Percentiles rank a stretch among this genome's conserved stretches.
phyloP scores from a whole-genome alignment of 495 filamentous ascomycete species.

The Aspergillus bridgeri region DNA sequence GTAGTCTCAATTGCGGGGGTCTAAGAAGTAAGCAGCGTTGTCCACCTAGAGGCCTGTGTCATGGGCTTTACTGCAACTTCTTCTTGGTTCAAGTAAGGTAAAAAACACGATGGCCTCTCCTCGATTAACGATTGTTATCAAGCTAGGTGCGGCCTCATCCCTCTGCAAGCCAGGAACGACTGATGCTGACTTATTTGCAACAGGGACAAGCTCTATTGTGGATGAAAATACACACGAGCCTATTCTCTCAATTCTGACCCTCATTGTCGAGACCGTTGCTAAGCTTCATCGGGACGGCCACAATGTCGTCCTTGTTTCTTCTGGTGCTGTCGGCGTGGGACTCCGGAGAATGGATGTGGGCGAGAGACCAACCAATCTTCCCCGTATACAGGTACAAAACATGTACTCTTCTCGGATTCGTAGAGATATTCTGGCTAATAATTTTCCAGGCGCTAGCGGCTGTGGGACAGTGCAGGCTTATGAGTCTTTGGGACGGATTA shows the following conservation, averaged over 20 bases:
- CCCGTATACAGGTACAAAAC: constrained; percentile 66
- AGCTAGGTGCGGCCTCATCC: constrained; percentile 66
- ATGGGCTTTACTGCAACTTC: background rate
- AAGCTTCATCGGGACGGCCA: constrained; percentile 86
- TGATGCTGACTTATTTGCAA: constrained; percentile 14
- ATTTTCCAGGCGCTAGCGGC: constrained; percentile 75
- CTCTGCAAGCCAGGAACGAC: constrained; percentile 6
- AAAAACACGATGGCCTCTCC: constrained; percentile 26
- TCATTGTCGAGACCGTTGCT: constrained; percentile 90
- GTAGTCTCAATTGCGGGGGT: background rate
- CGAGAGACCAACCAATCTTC: constrained; percentile 82
- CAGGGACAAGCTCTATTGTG: constrained; percentile 96
- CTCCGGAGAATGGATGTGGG: constrained; percentile 84
- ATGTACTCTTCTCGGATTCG: background rate
- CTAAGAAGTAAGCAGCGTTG: background rate
- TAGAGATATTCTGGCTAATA: constrained; percentile 2
- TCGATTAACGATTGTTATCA: constrained; percentile 79
- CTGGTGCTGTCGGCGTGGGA: constrained; percentile 92
- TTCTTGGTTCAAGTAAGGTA: background rate
- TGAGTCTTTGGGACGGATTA: constrained; percentile 91
- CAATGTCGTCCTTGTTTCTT: constrained; percentile 91
- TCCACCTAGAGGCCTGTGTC: background rate
- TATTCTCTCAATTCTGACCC: constrained; percentile 81
- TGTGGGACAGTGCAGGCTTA: constrained; percentile 92
- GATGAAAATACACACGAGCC: constrained; percentile 97